These are phyloP conservation scores for Epichloe gansuensis DNA, from an alignment of 2,329 filamentous ascomycete genomes.

Conservation along the genomic window DNA sequence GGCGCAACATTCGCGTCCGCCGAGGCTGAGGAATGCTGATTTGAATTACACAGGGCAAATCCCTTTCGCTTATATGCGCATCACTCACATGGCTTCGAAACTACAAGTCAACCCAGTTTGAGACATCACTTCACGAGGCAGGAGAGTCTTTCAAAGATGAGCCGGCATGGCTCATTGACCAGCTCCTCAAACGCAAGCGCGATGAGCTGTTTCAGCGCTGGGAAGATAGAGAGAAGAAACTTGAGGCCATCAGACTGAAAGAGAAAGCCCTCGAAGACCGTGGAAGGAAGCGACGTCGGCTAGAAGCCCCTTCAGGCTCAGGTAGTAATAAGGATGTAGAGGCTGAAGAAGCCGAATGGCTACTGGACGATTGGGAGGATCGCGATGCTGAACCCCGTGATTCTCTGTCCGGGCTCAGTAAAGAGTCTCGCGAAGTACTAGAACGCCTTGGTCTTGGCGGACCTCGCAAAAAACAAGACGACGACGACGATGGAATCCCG, in stretches of 20 bases:
- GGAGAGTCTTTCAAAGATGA: slow-evolving; percentile 46
- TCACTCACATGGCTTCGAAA: slow-evolving; percentile 84
- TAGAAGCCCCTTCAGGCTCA: slow-evolving; percentile 22
- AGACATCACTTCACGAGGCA: slow-evolving; percentile 33
- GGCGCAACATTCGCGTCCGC: background rate
- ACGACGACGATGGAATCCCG: slow-evolving; percentile 32
- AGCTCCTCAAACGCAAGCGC: slow-evolving; percentile 55
- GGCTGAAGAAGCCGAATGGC: slow-evolving; percentile 55
- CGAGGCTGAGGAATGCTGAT: background rate
- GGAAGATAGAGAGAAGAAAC: slow-evolving; percentile 60
- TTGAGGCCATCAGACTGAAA: slow-evolving; percentile 51
- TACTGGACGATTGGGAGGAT: slow-evolving; percentile 59
- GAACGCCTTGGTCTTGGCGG: slow-evolving; percentile 45
- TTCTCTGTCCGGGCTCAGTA: slow-evolving; percentile 48
- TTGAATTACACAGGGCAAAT: slow-evolving; percentile 55
- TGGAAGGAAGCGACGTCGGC: slow-evolving; percentile 32
- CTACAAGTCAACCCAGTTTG: slow-evolving; percentile 53
- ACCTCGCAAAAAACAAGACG: slow-evolving; percentile 21
- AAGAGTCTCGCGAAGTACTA: slow-evolving; percentile 63
- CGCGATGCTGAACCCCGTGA: slow-evolving; percentile 19
- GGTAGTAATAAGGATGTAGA: slow-evolving; percentile 11
- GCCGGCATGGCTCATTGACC: slow-evolving; percentile 73
- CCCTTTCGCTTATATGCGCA: slow-evolving; percentile 78
- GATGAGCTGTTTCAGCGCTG: slow-evolving; percentile 52
- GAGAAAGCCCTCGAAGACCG: slow-evolving; percentile 43